Evolutionary conservation across 441 rosid species (phyloP).

Genomic region (Theobroma grandiflorum): DNA sequence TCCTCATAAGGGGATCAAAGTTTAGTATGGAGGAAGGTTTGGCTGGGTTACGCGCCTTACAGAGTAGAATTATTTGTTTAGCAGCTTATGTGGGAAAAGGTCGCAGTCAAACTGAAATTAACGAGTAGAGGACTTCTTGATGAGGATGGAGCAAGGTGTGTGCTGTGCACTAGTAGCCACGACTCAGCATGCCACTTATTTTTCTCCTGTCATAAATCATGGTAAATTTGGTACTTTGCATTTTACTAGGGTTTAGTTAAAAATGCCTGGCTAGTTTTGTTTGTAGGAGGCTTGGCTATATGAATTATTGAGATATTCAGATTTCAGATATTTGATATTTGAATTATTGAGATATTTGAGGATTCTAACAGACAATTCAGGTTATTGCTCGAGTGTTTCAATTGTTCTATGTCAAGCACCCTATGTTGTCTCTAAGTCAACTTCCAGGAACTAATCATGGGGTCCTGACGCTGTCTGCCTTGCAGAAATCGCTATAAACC

Average conservation of each 20-base stretch:
- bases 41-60: no score
- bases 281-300: neutral
- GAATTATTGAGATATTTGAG: constrained; percentile 5
- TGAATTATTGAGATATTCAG: neutral
- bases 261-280: neutral
- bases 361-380: neutral
- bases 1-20: no score
- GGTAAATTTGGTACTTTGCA: neutral
- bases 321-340: neutral
- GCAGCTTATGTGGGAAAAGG: no score
- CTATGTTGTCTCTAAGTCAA: neutral
- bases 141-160: no score
- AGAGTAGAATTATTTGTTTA: no score
- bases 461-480: neutral
- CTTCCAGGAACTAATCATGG: neutral
- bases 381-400: neutral
- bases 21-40: no score
- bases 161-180: no score
- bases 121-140: no score
- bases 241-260: neutral
- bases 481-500: neutral
- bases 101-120: no score
- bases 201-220: no score
- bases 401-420: constrained; percentile 3
- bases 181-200: no score